Evolutionary conservation across 2,329 filamentous ascomycete species (phyloP).

Genomic region (Talaromyces sp.): DNA sequence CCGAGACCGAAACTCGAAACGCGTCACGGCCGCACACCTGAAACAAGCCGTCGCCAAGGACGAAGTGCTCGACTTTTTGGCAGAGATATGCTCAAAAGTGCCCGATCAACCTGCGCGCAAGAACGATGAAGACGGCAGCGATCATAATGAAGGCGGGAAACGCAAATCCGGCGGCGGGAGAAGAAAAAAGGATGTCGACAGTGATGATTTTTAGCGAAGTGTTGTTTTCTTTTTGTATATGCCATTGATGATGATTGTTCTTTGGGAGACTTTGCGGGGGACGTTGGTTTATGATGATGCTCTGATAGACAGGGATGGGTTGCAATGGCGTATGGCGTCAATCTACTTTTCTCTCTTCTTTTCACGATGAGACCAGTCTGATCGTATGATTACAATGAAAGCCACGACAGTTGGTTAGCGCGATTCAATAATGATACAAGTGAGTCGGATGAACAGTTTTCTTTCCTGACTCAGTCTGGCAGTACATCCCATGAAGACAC

Average conservation of each 20-base stretch:
- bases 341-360: conserved; percentile 1
- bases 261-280: background rate
- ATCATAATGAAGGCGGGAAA: conserved; percentile 39
- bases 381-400: background rate
- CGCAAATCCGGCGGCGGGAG: conserved; percentile 42
- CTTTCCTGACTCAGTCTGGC: background rate
- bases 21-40: conserved; percentile 84
- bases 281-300: background rate
- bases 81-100: conserved; percentile 85
- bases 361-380: background rate
- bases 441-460: background rate
- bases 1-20: conserved; percentile 77
- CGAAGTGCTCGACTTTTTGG: conserved; percentile 90
- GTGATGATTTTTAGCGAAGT: conserved; percentile 25
- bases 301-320: conserved; percentile 7
- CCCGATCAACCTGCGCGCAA: conserved; percentile 59
- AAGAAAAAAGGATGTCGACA: conserved; percentile 51
- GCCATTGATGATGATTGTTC: background rate
- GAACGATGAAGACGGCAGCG: conserved; percentile 43
- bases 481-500: background rate
- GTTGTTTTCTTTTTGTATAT: background rate
- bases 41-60: conserved; percentile 86
- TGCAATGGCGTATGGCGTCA: conserved; percentile 5
- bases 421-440: background rate
- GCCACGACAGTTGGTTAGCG: background rate